Percentiles rank a stretch among this genome's conserved stretches.
Conservation (phyloP, 768 basidiomycete genomes). For the Nidularia sp. region DNA sequence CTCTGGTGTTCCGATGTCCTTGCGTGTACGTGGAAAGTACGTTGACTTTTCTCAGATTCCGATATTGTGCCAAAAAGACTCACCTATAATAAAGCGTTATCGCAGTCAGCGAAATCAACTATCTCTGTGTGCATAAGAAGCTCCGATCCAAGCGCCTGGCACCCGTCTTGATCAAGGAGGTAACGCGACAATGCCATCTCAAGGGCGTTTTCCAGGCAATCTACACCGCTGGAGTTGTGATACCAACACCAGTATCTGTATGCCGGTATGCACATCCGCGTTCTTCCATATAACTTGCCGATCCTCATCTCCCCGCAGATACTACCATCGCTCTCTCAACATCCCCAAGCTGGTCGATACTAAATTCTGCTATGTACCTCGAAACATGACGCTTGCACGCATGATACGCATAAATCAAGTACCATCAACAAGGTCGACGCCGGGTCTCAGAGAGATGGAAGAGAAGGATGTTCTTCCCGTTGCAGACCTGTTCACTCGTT, state of each 20-base stretch:
- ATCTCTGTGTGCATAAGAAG: conserved; percentile 97
- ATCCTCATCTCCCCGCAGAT: conserved; percentile 38
- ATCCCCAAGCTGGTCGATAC: conserved; percentile 89
- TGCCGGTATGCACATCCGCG: conserved; percentile 51
- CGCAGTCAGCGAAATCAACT: conserved; percentile 88
- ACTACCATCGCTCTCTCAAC: conserved; percentile 90
- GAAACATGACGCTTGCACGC: conserved; percentile 86
- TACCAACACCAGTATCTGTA: conserved; percentile 90
- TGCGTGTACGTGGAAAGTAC: conserved; percentile 84
- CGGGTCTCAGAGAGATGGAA: conserved; percentile 86
- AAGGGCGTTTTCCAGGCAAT: conserved; percentile 94
- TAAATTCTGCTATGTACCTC: conserved; percentile 83
- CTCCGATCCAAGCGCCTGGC: conserved; percentile 91
- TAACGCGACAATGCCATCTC: conserved; percentile 89
- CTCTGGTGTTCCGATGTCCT: conserved; percentile 81
- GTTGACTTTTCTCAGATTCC: conserved; percentile 15
- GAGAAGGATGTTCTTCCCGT: conserved; percentile 72
- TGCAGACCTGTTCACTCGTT: conserved; percentile 64
- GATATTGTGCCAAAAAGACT: not conserved
- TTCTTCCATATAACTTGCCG: conserved; percentile 3
- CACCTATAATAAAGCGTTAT: conserved; percentile 43
- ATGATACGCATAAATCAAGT: conserved; percentile 78
- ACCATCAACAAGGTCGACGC: conserved; percentile 41
- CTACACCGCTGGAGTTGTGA: conserved; percentile 89
- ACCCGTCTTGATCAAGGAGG: conserved; percentile 95